phyloP scores from a whole-genome alignment of 140 eudicot genomes.

The Bidens hawaiensis region DNA sequence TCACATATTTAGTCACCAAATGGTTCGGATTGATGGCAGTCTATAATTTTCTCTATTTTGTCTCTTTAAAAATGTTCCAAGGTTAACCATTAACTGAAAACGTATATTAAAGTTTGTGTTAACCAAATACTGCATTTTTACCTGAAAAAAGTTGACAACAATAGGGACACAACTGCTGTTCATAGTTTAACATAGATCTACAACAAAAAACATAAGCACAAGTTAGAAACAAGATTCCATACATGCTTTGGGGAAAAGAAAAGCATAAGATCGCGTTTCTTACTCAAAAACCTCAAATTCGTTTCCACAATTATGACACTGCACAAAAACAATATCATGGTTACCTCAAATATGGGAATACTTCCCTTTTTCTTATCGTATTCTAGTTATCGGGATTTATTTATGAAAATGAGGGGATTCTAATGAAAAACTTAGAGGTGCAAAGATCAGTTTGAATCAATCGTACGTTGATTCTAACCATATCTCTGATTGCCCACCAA shows the following conservation, averaged over 20 bases:
- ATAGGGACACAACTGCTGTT: conserved; percentile 67
- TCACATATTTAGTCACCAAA: neutral
- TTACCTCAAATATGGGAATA: too few species aligned
- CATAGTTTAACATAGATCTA: conserved; percentile 65
- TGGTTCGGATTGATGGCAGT: neutral
- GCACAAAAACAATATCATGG: too few species aligned
- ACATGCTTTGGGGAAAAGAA: neutral
- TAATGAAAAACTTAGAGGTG: too few species aligned
- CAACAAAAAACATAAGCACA: conserved; percentile 8
- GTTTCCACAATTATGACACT: conserved; percentile 88
- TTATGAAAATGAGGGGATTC: too few species aligned
- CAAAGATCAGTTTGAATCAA: too few species aligned
- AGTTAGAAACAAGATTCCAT: conserved; percentile 2
- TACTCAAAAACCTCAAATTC: conserved; percentile 81
- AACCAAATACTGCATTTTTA: conserved; percentile 14
- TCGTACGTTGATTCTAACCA: conserved; percentile 63
- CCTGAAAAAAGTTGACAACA: conserved; percentile 89
- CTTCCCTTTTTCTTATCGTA: too few species aligned
- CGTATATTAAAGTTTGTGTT: neutral
- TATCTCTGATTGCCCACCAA: conserved; percentile 87
- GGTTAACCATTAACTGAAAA: neutral
- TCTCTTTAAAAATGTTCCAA: neutral
- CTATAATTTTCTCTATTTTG: too few species aligned
- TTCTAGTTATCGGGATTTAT: too few species aligned
- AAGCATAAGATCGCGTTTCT: conserved; percentile 17